Evolutionary conservation across 768 basidiomycete genomes (phyloP).

Genomic region (Cystobasidium ongulense): DNA sequence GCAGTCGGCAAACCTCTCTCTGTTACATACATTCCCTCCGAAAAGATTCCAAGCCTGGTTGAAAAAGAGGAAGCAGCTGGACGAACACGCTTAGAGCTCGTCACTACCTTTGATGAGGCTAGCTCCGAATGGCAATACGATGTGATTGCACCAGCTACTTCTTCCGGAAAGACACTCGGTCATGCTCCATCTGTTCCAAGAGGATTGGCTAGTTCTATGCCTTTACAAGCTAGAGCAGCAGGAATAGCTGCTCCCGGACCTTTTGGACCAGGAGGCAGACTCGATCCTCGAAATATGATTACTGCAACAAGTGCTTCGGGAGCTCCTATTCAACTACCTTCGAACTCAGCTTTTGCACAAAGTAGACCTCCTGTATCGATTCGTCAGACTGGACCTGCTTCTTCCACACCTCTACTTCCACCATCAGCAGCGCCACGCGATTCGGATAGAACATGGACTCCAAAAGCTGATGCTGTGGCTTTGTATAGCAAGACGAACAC

Average conservation of each 20-base stretch:
- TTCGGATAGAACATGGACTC: not conserved
- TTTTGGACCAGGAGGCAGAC: no score
- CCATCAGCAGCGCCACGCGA: not conserved
- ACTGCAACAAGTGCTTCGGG: conserved; percentile 1
- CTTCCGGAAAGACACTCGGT: not conserved
- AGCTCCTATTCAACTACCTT: conserved; percentile 8
- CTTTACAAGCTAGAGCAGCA: not conserved
- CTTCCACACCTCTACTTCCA: not conserved
- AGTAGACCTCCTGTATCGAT: not conserved
- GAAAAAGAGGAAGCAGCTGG: conserved; percentile 22
- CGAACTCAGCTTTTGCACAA: conserved; percentile 7
- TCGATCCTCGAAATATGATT: not conserved
- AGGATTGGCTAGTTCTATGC: conserved; percentile 21
- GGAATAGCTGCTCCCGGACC: not conserved
- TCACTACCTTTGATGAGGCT: not conserved
- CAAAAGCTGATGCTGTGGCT: not conserved
- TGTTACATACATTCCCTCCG: not conserved
- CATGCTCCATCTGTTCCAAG: conserved; percentile 14
- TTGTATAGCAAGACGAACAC: conserved; percentile 1
- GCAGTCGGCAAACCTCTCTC: not conserved
- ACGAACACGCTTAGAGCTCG: conserved; percentile 8
- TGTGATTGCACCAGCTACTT: not conserved
- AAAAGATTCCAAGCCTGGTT: conserved; percentile 11
- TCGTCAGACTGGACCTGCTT: not conserved
- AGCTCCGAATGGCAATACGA: conserved; percentile 14